phyloP scores from a whole-genome alignment of 23 red algal species.

The Gracilariopsis chorda region DNA sequence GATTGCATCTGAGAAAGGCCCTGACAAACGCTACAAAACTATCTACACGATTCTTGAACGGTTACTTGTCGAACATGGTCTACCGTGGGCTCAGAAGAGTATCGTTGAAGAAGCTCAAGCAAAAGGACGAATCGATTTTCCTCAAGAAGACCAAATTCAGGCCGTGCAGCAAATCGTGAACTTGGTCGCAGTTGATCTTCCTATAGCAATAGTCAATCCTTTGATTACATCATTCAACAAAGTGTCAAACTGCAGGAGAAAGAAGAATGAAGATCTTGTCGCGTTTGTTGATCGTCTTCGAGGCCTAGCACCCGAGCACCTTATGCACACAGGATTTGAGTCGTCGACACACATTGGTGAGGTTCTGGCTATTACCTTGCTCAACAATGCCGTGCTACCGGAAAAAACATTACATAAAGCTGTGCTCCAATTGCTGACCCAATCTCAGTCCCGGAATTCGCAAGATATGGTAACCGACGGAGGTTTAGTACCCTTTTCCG shows the following conservation, averaged over 20 bases:
- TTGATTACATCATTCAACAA: constrained; percentile 34
- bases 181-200: constrained; percentile 24
- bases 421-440: not conserved
- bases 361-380: not conserved
- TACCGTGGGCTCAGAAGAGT: not conserved
- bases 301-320: not conserved
- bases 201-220: not conserved
- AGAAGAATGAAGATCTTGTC: not conserved
- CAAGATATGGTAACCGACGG: not conserved
- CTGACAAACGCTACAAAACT: not conserved
- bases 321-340: not conserved
- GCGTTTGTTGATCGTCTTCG: constrained; percentile 13
- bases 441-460: not conserved
- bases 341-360: constrained; percentile 11
- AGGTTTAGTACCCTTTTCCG: not conserved
- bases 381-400: constrained; percentile 14
- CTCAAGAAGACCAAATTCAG: not conserved
- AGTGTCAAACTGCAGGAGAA: not conserved
- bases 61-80: not conserved
- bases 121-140: not conserved
- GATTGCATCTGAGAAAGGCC: not conserved
- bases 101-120: constrained; percentile 14
- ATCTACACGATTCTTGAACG: constrained; percentile 15
- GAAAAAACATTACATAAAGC: not conserved
- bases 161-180: not conserved